Percentiles rank a stretch among this genome's conserved stretches.
These are phyloP conservation scores for Scheffersomyces titani DNA, from an alignment of 1,139 yeast species.

Conservation along the genomic window DNA sequence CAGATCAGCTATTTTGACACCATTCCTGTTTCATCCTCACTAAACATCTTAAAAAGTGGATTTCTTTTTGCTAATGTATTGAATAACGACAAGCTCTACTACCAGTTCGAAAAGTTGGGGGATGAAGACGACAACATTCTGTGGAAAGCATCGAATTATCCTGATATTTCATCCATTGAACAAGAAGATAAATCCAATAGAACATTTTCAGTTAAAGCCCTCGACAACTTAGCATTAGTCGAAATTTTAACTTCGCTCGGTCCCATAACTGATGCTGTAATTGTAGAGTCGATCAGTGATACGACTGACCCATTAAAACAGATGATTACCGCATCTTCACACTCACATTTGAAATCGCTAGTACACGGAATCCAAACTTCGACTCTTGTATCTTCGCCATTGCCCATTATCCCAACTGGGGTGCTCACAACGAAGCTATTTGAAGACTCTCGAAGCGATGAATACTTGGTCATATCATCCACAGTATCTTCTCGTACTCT, in stretches of 20 bases:
- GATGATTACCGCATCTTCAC: constrained; percentile 30
- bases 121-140: constrained; percentile 35
- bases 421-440: constrained; percentile 61
- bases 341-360: constrained; percentile 50
- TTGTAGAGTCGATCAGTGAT: constrained; percentile 33
- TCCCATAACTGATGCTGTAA: constrained; percentile 58
- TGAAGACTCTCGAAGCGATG: constrained; percentile 51
- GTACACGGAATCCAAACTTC: constrained; percentile 63
- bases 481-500: constrained; percentile 58
- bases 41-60: constrained; percentile 74
- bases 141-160: background rate
- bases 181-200: background rate
- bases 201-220: constrained; percentile 25
- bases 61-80: constrained; percentile 70
- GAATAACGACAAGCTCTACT: constrained; percentile 60
- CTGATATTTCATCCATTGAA: background rate
- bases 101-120: constrained; percentile 80
- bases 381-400: constrained; percentile 68
- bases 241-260: constrained; percentile 54
- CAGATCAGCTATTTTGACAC: constrained; percentile 67
- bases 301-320: constrained; percentile 38
- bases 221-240: constrained; percentile 62
- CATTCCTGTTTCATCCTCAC: constrained; percentile 54
- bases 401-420: constrained; percentile 62
- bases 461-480: constrained; percentile 68